Evolutionary conservation across 2,329 filamentous ascomycete genomes (phyloP), one percentile per base, ranked within the genome.

Genomic region (Chaetomium sp.): DNA sequence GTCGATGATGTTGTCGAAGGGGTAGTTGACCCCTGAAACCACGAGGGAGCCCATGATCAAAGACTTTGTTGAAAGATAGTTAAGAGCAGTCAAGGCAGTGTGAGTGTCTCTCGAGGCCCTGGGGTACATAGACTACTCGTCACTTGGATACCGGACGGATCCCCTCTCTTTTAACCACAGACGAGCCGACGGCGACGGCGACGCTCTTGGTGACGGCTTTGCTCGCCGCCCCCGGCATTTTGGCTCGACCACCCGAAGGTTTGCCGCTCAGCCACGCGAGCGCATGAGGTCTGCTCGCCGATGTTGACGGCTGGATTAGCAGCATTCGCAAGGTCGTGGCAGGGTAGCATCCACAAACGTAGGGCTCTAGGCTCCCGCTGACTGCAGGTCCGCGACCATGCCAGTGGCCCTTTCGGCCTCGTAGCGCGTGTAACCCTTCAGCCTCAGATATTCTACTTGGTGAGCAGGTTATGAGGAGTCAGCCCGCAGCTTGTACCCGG

Each of bases 1-100:
- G 49, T 61, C 59, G 59, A 61, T 54, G 49, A 61, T 54, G 59
- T 61, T 61, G 35, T 61, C 51, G 31, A 61, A 61, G 51, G 59
- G 59, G 50, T 47, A 61, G 16, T 55, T 21, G 33, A 60, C 49
- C 59, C 51, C 49, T 23, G 59, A 55, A 54, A 49, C 38, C 16
- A 33, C 50, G 23, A 61, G n/a, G 16, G 59, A 61, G 38, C 59
- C 59, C 59, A 61, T 61, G 38, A 50, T 60, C 12, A 59, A 16
- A 29, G 57, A 13, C 27, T 8, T 27, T 35, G 35, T 57, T 57
- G 21, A 35, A 10, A 25, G 13, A 31, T 23, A 21, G 31, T 21
- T 23, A 23, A 47, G 45, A 21, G 45, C n/a, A 23, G 19, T 21
- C 45, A 42, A 42, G 38, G 16, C 16, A 42, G 16, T 47, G 33